Base-by-base conservation (phyloP, 179 eudicot genomes). In the Beta macrorhiza region DNA sequence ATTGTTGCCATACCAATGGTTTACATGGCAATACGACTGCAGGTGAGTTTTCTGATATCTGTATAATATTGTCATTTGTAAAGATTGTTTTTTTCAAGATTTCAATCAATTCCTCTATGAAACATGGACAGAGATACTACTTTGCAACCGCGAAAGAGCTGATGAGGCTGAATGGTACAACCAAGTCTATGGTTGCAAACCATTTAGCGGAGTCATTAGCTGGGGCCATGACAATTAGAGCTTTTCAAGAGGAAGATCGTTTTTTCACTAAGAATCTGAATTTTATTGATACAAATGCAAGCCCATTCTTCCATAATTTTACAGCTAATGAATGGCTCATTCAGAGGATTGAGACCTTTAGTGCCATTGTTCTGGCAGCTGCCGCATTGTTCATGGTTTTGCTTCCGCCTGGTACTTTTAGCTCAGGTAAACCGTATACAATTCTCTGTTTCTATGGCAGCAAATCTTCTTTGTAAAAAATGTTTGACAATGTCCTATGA, bases 81-180 rank as follows among this genome's bases (percentile, higher is more conserved):
- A 20, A 61, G 25, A 20, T 5, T 5, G 10, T 62, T 16, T 62
- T 7, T 8, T 62, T 62, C 9, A 62, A 9, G 2, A 15, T 0
- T 6, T 62, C 0, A 62, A n/a, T 22, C 7, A 62, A 62, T 13
- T 55, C 12, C 58, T 62, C 61, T 57, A 5, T 20, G 56, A 49
- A 52, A 42, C 14, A 74, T 17, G 44, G 15, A 80, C 83, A 91
- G 95, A 86, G 85, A 59, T 90, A 90, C 85, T 90, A 91, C 79
- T 87, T 85, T 61, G 75, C 88, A 15, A 85, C 92, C 51, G 93
- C 93, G 1, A 91, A 89, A 80, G 91, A 85, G 83, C 67, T 91
- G 84, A 91, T 91, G 91, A 84, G 95, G 79, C 83, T 91, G 76
- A 91, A 91, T 79, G 95, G 95, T 19, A 91, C 92, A 44, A 91